Evolutionary conservation across 768 basidiomycete species (phyloP), one percentile per base, ranked within the genome.

Genomic region (Porpolomopsis calyptriformis): DNA sequence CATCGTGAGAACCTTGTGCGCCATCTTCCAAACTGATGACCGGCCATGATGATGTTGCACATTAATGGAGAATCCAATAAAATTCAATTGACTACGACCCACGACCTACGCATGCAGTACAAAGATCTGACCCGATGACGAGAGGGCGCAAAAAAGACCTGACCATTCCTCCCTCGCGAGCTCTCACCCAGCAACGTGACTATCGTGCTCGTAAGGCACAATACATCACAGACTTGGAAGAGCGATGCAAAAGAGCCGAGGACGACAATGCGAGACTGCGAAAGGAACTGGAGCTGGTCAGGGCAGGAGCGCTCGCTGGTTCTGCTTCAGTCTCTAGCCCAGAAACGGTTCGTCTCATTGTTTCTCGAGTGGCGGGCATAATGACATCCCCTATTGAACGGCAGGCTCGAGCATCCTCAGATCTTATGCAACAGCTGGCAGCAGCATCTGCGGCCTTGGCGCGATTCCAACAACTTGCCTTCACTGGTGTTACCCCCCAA

Each of bases 81-180:
- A n/a, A n/a, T n/a, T n/a, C n/a, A n/a, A n/a, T n/a, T n/a, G n/a
- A n/a, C n/a, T n/a, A n/a, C n/a, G n/a, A n/a, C n/a, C n/a, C n/a
- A n/a, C n/a, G n/a, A n/a, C n/a, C n/a, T n/a, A n/a, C n/a, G 16
- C 40, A 20, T n/a, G 20, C 8, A 18, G 4, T 41, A 34, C 36
- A 14, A 18, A 39, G 19, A 16, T 20, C 44, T 25, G 35, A 49
- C 29, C 52, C 51, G 35, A 80, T 82, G 79, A 74, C 78, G 43
- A 68, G 79, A 60, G 79, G 79, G 35, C 75, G 79, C 53, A 78
- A 79, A 61, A 79, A 77, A 60, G 77, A 82, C 61, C 60, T 73
- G 29, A 74, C 76, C 19, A 78, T 76, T 43, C 76, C 78, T 20
- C 70, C 76, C 2, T 71, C 75, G 18, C 71, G 78, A 23, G 71